Percentiles rank a stretch among this genome's conserved stretches.
These are phyloP conservation scores for Pseudozyma hubeiensis DNA, from an alignment of 1,284 basidiomycete genomes.

Conservation along the genomic window DNA sequence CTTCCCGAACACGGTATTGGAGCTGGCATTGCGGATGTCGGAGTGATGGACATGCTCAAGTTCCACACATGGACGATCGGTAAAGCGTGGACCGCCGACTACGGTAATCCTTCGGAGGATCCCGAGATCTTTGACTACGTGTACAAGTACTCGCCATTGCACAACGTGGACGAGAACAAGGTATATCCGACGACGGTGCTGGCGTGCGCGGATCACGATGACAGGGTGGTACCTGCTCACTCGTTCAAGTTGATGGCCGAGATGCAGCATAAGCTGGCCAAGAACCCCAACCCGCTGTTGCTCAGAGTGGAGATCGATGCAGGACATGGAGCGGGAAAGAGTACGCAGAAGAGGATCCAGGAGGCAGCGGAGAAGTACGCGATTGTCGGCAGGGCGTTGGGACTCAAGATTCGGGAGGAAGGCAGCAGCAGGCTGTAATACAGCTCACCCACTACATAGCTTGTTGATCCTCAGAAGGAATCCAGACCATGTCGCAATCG, in stretches of 20 bases:
- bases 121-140: conserved; percentile 63
- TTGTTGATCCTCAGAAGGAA: too few relatives aligned
- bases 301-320: conserved; percentile 64
- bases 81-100: conserved; percentile 82
- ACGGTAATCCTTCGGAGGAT: conserved; percentile 77
- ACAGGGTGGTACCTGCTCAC: conserved; percentile 65
- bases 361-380: conserved; percentile 62
- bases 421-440: conserved; percentile 16
- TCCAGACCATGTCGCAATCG: too few relatives aligned
- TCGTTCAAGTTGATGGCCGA: conserved; percentile 66
- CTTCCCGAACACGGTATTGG: conserved; percentile 82
- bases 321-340: conserved; percentile 67
- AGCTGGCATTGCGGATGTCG: conserved; percentile 65
- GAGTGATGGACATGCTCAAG: conserved; percentile 79
- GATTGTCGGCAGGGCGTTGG: conserved; percentile 58
- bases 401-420: conserved; percentile 51
- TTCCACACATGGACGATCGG: conserved; percentile 71
- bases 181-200: conserved; percentile 63
- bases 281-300: conserved; percentile 65
- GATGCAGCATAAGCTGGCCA: conserved; percentile 63
- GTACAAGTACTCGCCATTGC: conserved; percentile 62
- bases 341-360: conserved; percentile 61
- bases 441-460: too few relatives aligned
- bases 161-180: conserved; percentile 61
- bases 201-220: conserved; percentile 66